Evolutionary conservation across 2,329 filamentous ascomycete genomes (phyloP), one percentile per base, ranked within the genome.

Genomic region (Colletotrichum lindemuthianum): DNA sequence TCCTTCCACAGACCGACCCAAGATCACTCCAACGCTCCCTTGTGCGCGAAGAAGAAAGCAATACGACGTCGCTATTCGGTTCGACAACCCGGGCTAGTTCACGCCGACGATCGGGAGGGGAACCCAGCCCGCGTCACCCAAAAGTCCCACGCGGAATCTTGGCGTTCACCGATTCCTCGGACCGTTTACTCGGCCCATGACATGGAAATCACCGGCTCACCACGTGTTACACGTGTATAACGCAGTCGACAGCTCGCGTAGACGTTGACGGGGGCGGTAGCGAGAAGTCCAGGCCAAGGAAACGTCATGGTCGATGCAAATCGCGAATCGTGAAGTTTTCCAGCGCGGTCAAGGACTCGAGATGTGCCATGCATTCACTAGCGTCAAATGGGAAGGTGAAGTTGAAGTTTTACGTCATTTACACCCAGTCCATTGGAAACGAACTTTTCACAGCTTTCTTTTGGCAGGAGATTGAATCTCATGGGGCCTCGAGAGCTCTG

Each of bases 351-450:
- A 36, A 52, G n/a, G n/a, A n/a, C n/a, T n/a, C n/a, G n/a, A n/a
- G 40, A 59, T 37, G 37, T 43, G 55, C 60, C 60, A 59, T 63
- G 60, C 60, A 59, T 49, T 48, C 15, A 43, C 60, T 63, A 63
- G 49, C n/a, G 36, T 63, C 41, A 48, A 63, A 53, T 2, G 24
- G 60, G 60, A 63, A 63, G 60, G 60, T 63, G 24, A 44, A 8
- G 6, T 6, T 12, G 13, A 4, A 34, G 36, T 8, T 33, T 39
- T 63, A 53, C 60, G 60, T 63, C 60, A 63, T 59, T 32, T n/a
- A 16, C 9, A 33, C 13, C 36, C 24, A n/a, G 33, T 39, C 15
- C 13, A n/a, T 41, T 41, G 24, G 13, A 15, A 43, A 48, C 52
- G 43, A 33, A 41, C 8, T 5, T 16, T 16, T 51, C 7, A 39